Conservation (phyloP, 1,139 yeast species). For the Magnusiomyces clavatus region DNA sequence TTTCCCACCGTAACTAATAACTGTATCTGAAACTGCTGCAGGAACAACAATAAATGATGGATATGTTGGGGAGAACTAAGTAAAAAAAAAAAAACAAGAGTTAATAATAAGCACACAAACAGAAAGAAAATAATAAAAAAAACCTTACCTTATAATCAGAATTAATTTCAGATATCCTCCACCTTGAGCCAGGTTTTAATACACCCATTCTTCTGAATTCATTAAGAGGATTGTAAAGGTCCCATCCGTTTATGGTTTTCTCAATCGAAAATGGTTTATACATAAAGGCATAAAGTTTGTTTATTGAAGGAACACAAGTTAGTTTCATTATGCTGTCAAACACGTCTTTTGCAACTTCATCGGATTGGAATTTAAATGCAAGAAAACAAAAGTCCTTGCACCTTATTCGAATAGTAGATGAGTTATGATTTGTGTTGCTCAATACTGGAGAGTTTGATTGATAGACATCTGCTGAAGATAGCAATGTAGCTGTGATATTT, state of each 20-base stretch:
- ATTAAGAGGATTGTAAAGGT: constrained; percentile 47
- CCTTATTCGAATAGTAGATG: constrained; percentile 45
- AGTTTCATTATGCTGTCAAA: constrained; percentile 62
- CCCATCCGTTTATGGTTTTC: constrained; percentile 58
- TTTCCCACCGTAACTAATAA: constrained; percentile 73
- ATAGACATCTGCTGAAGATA: not conserved
- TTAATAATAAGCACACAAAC: not conserved
- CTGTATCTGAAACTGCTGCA: constrained; percentile 64
- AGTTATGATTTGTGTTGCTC: not conserved
- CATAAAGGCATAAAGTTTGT: constrained; percentile 61
- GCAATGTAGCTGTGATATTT: not conserved
- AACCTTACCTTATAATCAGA: constrained; percentile 42
- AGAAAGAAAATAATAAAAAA: not conserved
- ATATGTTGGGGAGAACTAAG: constrained; percentile 57
- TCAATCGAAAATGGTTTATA: constrained; percentile 57
- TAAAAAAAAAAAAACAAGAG: constrained; percentile 15
- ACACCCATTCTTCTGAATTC: constrained; percentile 61
- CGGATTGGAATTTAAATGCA: constrained; percentile 63
- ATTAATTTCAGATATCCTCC: constrained; percentile 71
- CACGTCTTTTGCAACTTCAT: constrained; percentile 57
- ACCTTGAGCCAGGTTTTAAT: constrained; percentile 29
- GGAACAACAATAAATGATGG: constrained; percentile 69
- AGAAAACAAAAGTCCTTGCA: constrained; percentile 87
- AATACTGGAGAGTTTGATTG: not conserved
- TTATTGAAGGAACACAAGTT: constrained; percentile 49